Evolutionary conservation across 139 green algal species (phyloP), one percentile per base, ranked within the genome.

Genomic region (Micromonas pusilla): DNA sequence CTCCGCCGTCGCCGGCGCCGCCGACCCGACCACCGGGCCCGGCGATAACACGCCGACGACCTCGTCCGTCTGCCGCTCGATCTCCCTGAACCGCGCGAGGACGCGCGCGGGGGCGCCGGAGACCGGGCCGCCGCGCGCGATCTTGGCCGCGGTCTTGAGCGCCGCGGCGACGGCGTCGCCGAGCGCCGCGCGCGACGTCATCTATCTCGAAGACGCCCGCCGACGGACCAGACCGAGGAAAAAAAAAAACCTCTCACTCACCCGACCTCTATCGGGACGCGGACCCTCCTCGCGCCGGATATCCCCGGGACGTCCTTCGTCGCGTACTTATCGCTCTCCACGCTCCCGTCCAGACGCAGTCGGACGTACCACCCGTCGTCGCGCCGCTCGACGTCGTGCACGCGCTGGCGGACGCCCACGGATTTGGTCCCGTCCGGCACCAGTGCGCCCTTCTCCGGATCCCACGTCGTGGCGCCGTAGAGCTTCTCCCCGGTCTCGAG

Each of bases 401-500:
- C 32, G 19, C 71, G 34, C 21, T 77, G 71, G 20, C 37, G 39
- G 20, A 62, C 16, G 5, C 71, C 71, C 37, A 33, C 37, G 36
- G 39, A 62, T 39, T 77, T 31, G 30, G 19, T 33, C 25, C 71
- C 71, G 20, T 31, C 37, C 20, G 71, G 71, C 3, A 66, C 36
- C 71, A 65, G 13, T 31, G 71, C 70, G 3, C 71, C 71, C 20
- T 67, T 37, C 34, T 32, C 71, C 36, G 21, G 25, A 20, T 62
- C 71, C 5, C 71, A 33, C 37, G 26, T 65, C 37, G 31, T 60
- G 38, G 45, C 9, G 45, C 45, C 45, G 45, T 77, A 77, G 20
- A 77, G 37, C 25, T 65, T 65, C 71, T 77, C 71, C 54, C 71
- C 71, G 21, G 71, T 66, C 38, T 77, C 20, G 16, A 77, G n/a